These are phyloP conservation scores for Phyllosticta citribraziliensis DNA, from an alignment of 2,329 filamentous ascomycete species.

Conservation along the genomic window DNA sequence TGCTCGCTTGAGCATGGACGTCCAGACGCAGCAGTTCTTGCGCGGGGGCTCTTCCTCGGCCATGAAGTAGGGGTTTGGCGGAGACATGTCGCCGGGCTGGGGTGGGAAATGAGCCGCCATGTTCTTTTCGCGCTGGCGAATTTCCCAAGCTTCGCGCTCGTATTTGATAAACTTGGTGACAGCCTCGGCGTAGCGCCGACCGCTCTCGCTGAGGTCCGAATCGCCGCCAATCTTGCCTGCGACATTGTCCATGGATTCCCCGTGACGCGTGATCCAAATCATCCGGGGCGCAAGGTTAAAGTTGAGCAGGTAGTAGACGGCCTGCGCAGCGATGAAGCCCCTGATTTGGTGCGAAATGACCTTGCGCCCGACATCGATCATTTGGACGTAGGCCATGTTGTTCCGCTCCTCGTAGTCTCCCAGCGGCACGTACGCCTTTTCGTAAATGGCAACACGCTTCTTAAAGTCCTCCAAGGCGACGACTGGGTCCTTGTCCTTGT, in stretches of 20 bases:
- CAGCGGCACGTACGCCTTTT: slow-evolving; percentile 85
- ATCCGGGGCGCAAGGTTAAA: slow-evolving; percentile 93
- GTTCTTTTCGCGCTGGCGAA: slow-evolving; percentile 69
- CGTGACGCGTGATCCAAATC: slow-evolving; percentile 96
- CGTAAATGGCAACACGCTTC: slow-evolving; percentile 82
- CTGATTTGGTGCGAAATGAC: slow-evolving; percentile 82
- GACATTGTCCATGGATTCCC: slow-evolving; percentile 81
- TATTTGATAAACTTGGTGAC: slow-evolving; percentile 75
- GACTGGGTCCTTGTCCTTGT: slow-evolving; percentile 82
- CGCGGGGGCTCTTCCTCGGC: slow-evolving; percentile 43
- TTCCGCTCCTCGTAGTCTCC: slow-evolving; percentile 85
- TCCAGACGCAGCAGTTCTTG: slow-evolving; percentile 98
- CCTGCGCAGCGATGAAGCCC: slow-evolving; percentile 84
- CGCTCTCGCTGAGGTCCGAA: slow-evolving; percentile 71
- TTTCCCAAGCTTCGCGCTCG: slow-evolving; percentile 72
- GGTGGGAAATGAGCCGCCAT: slow-evolving; percentile 78
- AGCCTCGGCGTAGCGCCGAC: slow-evolving; percentile 66
- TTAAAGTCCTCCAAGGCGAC: slow-evolving; percentile 85
- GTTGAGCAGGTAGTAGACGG: slow-evolving; percentile 89
- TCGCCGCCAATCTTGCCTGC: slow-evolving; percentile 85
- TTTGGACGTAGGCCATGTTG: slow-evolving; percentile 90
- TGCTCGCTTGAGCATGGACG: slow-evolving; percentile 86
- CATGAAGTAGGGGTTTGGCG: slow-evolving; percentile 77
- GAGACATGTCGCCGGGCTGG: slow-evolving; percentile 79
- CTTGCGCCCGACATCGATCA: slow-evolving; percentile 95